Base-by-base conservation (phyloP, 2,329 filamentous ascomycete species). In the Tetracladium maxilliforme region DNA sequence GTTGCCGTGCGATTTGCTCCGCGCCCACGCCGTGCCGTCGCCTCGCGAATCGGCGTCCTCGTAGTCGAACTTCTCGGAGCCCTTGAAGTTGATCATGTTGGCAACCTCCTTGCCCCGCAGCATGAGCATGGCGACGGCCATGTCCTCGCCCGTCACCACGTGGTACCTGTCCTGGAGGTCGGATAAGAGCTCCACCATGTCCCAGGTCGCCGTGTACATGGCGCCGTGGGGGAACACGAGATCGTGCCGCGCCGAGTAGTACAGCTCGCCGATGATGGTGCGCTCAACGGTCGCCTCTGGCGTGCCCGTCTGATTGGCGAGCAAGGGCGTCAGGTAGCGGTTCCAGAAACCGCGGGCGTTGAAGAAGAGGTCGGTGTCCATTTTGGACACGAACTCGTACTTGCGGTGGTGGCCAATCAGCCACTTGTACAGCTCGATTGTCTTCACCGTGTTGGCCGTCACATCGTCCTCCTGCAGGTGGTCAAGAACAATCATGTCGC, bases 121-220 rank as follows among this genome's bases (percentile, higher is more conserved):
- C 34, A 47, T 37, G 10, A 47, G 35, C n/a, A 38, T 34, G 2
- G 40, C 38, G 9, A 43, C 28, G 2, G 41, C 36, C 35, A 43
- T 43, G 27, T 47, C 44, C 27, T 47, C 44, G 11, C 43, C 42
- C 7, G 40, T 38, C 10, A 47, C 26, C 2, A 45, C 36, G 11
- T 35, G 27, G 29, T 37, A 36, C 22, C 30, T 27, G 14, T 30
- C 26, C 27, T 49, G 45, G 10, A 48, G 34, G 8, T 23, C 23
- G 6, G 36, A 30, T 3, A 49, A 27, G 11, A 43, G 27, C 25
- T 42, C 33, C 6, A 47, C 35, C 37, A 47, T 37, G 23, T 48
- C 45, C 44, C 45, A 47, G 5, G 44, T 46, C 5, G 40, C 28
- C 11, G 45, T 47, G 34, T 48, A 48, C 37, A 49, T 45, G 14